Base-by-base conservation (phyloP, 1,284 basidiomycete genomes). In the Microbotryum lychnidis-dioicae region DNA sequence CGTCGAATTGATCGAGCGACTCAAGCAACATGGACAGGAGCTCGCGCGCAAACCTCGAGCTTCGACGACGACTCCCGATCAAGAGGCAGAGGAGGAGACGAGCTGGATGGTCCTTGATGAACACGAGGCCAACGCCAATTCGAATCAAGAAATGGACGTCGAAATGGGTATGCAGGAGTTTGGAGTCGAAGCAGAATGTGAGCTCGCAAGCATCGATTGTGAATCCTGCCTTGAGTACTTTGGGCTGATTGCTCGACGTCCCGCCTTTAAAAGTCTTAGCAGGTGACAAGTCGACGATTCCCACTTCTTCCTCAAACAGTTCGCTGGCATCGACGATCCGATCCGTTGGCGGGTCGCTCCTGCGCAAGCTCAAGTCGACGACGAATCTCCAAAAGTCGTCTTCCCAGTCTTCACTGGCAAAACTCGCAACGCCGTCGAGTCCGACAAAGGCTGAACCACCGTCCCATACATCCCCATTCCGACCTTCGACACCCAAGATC, bases 281-380 rank as follows among this genome's bases (percentile, higher is more conserved):
- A 42, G 37, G 10, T 42, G 37, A 42, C 4, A 42, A 21, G 10
- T 16, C 18, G 16, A 51, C 5, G 16, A 51, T 47, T 9, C 9
- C 29, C 1, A 4, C 44, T 1, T 57, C 42, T 2, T 23, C 50
- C 9, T 53, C 50, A 1, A 54, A 51, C 14, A 23, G 37, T 7
- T 54, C 60, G 0, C 8, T 62, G n/a, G 46, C 55, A 6, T 59
- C 57, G 33, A 65, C 60, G 16, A 50, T 61, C 20, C 47, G 50
- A 14, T 53, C 56, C 1, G 53, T 50, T 0, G 50, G 63, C 10
- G 44, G 53, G 0, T 18, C 56, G 14, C 29, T 64, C 7, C 44
- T 55, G 5, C 42, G 56, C 18, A 54, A 54, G 16, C 18, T 57
- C 33, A 16, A 25, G 10, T 42, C 37, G 37, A 42, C 37, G 37